Evolutionary conservation across 1,139 yeast genomes (phyloP), one percentile per base, ranked within the genome.

Genomic region (Geotrichum citri-aurantii): DNA sequence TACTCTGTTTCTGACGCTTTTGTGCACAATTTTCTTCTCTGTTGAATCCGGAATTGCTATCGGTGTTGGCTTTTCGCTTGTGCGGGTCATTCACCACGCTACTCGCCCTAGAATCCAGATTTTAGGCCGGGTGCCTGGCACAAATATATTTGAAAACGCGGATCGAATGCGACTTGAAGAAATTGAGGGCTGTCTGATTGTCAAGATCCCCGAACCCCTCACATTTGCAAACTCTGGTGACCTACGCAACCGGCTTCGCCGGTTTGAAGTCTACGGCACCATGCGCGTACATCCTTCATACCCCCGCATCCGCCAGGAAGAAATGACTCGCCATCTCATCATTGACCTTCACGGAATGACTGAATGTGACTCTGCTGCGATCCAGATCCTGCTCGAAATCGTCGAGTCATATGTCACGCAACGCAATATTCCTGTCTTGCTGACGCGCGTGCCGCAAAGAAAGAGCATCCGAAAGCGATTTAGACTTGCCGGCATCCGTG

Each of bases 181-280:
- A 63, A 79, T 89, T 52, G 93, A 88, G 68, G 96, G 95, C 0
- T 88, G 96, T 67, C 76, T 93, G 55, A 86, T 92, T 52, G 87
- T 92, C 40, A 89, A 86, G 65, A 84, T 93, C 47, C 95, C 98
- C 0, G 98, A 93, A 68, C 97, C 98, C 0, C 75, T 93, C 60
- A 90, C 96, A 1, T 93, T 93, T 71, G 91, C 97, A 47, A 93
- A 93, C 69, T 83, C 95, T 19, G 88, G 86, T 61, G 97, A 92
- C 69, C 76, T 93, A 64, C 83, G 88, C 61, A 78, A 86, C 53
- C 76, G 98, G 31, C 76, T 93, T 57, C 80, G 83, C 59, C 76
- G 98, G 58, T 79, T 93, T 24, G 98, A 93, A 68, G 75, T 83
- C 67, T 91, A 88, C 67, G 97, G 98, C 0, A 87, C 97, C 0